A percentile compares a stretch with the other conserved stretches of the same genome.
Conservation (phyloP, 371 early-diverging fungal species). For the Mucor irregularis region DNA sequence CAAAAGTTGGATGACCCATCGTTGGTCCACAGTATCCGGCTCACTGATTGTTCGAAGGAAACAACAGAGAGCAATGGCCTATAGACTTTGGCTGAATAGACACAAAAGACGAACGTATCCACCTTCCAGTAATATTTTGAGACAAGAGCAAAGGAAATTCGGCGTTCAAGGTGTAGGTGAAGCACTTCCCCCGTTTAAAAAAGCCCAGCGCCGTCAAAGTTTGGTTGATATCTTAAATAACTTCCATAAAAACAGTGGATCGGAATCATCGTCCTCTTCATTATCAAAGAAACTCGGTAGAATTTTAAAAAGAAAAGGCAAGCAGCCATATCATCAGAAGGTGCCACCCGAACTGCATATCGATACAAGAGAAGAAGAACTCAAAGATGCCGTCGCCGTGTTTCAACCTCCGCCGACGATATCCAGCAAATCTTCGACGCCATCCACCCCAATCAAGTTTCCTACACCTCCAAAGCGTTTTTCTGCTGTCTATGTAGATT, state of each 20-base stretch:
- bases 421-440: constrained; percentile 9
- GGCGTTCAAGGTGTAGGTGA: no score
- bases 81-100: constrained; percentile 8
- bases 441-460: neutral
- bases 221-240: constrained; percentile 5
- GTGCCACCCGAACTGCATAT: neutral
- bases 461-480: constrained; percentile 20
- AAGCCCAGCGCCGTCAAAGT: constrained; percentile 2
- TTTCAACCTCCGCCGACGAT: constrained; percentile 20
- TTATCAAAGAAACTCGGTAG: constrained; percentile 7
- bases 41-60: neutral
- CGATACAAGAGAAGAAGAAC: neutral
- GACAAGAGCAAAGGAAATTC: constrained; percentile 4
- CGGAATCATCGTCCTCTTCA: constrained; percentile 4
- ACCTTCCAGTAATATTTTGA: constrained; percentile 4
- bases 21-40: constrained; percentile 22
- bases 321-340: constrained; percentile 2
- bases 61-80: constrained; percentile 1
- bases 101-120: constrained; percentile 25
- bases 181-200: neutral
- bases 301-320: constrained; percentile 17
- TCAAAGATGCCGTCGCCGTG: neutral
- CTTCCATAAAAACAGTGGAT: neutral
- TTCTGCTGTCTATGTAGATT: constrained; percentile 16
- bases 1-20: constrained; percentile 13